phyloP scores from a whole-genome alignment of 176 grass and related monocot species.

The Phyllostachys edulis region DNA sequence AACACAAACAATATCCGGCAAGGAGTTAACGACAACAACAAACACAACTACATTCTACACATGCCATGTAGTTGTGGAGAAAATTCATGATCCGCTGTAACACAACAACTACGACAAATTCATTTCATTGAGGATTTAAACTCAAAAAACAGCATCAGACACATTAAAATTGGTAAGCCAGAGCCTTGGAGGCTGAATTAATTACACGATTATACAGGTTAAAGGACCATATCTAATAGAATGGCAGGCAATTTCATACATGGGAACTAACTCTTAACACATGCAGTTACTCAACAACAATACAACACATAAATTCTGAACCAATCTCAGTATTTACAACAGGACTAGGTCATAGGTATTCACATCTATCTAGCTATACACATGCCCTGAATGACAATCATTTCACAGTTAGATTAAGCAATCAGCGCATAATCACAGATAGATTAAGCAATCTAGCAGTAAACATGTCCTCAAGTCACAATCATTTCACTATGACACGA shows the following conservation, averaged over 20 bases:
- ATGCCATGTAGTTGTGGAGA: too few relatives aligned
- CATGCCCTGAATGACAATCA: background rate
- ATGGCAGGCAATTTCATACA: background rate
- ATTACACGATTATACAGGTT: background rate
- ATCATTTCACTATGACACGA: background rate
- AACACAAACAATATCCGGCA: too few relatives aligned
- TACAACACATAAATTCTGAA: background rate
- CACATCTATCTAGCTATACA: too few relatives aligned
- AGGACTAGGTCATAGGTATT: too few relatives aligned
- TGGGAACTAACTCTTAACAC: background rate
- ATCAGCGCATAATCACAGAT: background rate
- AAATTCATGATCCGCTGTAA: too few relatives aligned
- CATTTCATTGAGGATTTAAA: background rate
- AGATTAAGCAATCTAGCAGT: too few relatives aligned
- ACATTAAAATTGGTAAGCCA: background rate
- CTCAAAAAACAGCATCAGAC: background rate
- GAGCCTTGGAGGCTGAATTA: background rate
- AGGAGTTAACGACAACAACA: too few relatives aligned
- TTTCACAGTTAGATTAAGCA: background rate
- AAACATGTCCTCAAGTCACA: background rate
- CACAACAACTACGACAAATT: background rate
- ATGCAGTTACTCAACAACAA: background rate
- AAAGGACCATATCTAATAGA: background rate
- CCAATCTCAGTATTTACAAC: background rate
- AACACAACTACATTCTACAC: too few relatives aligned